Base-by-base conservation (phyloP, 2,329 filamentous ascomycete species). In the Stagonosporopsis rhizophila region DNA sequence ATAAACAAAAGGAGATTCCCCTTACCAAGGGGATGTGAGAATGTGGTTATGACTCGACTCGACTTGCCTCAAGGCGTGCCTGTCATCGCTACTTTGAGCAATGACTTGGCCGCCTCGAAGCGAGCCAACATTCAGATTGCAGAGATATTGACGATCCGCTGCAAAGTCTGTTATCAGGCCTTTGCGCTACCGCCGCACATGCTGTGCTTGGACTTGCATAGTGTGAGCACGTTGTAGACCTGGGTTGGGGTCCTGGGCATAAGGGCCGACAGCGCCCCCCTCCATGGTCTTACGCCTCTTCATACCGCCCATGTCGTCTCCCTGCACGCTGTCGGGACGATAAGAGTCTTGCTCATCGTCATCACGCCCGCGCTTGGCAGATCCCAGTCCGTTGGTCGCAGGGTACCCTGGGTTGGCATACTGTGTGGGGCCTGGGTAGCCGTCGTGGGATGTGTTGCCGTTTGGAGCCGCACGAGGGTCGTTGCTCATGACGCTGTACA, bases 401-500 rank as follows among this genome's bases (percentile, higher is more conserved):
- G 86, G 80, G 49, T 86, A 81, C 42, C 74, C 81, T 54, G 88
- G 87, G 6, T 84, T 78, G 15, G 86, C 81, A 62, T 93, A 91
- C 47, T 84, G 78, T 2, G 72, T 58, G 22, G 89, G 83, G 15
- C 87, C 83, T 30, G 85, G 84, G 72, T 96, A 96, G 6, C 88
- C 85, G 64, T 96, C 91, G 45, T 83, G 83, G 19, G 83, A 78
- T 12, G 85, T 77, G 27, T 82, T 83, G n/a, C 89, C 89, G 64
- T 91, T 91, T 11, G 86, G 76, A 27, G 82, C 78, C 44, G 81
- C 85, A 23, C 91, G 85, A 57, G 91, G 89, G 72, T 91, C 92
- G 38, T 89, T 93, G 74, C 89, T 93, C 80, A 96, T 92, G 60
- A 96, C 89, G 75, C 88, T 96, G 82, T 96, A 96, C 46, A 96